phyloP scores from a whole-genome alignment of 108 stramenopile genomes.

The Nannochloropsis oceanica region DNA sequence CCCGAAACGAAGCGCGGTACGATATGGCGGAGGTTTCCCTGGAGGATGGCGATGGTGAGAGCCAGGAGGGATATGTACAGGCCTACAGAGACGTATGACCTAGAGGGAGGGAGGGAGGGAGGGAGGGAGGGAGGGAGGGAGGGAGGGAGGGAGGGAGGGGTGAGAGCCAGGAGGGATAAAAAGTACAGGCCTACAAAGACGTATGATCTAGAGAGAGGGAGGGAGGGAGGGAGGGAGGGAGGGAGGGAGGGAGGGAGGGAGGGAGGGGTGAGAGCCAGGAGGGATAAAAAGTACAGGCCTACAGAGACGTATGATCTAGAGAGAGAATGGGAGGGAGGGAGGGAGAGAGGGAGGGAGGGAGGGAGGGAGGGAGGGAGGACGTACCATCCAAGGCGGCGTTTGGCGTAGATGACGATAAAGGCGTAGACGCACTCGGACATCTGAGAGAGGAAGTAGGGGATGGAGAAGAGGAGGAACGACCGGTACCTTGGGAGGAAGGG shows the following conservation, averaged over 20 bases:
- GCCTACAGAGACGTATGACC: not conserved
- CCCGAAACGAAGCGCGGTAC: not conserved
- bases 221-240: not conserved
- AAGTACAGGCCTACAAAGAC: not conserved
- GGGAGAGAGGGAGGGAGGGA: not conserved
- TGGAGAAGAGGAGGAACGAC: not conserved
- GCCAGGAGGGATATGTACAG: not conserved
- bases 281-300: not conserved
- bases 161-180: not conserved
- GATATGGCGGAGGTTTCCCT: not conserved
- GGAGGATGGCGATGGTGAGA: not conserved
- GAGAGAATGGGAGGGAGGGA: not conserved
- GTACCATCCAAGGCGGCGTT: not conserved
- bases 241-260: not conserved
- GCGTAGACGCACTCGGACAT: not conserved
- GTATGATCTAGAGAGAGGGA: not conserved
- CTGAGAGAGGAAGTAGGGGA: not conserved
- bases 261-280: not conserved
- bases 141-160: not conserved
- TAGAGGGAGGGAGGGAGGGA: not conserved
- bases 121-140: not conserved
- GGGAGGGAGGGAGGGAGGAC: not conserved
- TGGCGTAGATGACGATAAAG: not conserved
- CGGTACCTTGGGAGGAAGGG: not conserved
- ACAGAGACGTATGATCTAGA: not conserved